A percentile compares a stretch with the other conserved stretches of the same genome.
phyloP scores from a whole-genome alignment of 768 basidiomycete genomes.

The Coprinellus micaceus region DNA sequence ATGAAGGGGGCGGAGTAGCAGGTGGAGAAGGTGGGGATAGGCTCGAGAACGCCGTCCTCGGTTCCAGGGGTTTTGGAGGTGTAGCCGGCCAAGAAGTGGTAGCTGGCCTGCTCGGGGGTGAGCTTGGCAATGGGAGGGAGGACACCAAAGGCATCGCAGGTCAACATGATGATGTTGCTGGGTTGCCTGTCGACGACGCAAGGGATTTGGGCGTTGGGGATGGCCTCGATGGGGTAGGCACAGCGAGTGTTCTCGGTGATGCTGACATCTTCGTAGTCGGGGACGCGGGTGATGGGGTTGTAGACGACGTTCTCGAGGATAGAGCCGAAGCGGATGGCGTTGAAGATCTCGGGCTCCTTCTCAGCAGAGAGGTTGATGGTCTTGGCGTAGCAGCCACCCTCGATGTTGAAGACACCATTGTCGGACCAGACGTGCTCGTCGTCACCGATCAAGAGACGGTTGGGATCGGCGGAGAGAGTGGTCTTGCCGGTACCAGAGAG shows the following conservation, averaged over 20 bases:
- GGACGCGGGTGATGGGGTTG: slow-evolving; percentile 72
- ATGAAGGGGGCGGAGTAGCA: slow-evolving; percentile 99
- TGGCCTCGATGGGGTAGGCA: slow-evolving; percentile 97
- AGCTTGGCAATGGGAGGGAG: slow-evolving; percentile 93
- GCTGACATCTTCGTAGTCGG: slow-evolving; percentile 94
- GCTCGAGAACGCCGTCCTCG: slow-evolving; percentile 96
- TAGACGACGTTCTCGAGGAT: slow-evolving; percentile 99
- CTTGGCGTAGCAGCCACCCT: slow-evolving; percentile 99
- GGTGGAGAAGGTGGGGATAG: slow-evolving; percentile 98
- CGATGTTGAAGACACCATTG: slow-evolving; percentile 98
- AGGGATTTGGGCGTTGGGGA: slow-evolving; percentile 92
- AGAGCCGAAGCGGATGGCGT: slow-evolving; percentile 90
- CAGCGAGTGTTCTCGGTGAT: slow-evolving; percentile 99
- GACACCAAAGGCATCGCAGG: slow-evolving; percentile 97
- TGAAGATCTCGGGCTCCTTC: slow-evolving; percentile 98
- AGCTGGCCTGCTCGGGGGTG: slow-evolving; percentile 91
- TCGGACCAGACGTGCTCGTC: slow-evolving; percentile 99
- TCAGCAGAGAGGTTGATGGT: slow-evolving; percentile 93
- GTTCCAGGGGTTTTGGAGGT: slow-evolving; percentile 99
- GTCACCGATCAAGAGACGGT: slow-evolving; percentile 92
- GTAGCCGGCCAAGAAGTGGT: slow-evolving; percentile 97
- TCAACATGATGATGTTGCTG: slow-evolving; percentile 93
- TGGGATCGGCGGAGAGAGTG: slow-evolving; percentile 94
- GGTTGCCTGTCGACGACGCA: slow-evolving; percentile 86
- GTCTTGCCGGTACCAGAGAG: slow-evolving; percentile 98